These are phyloP conservation scores for Coprinellus aureogranulatus DNA, from an alignment of 768 basidiomycete species.

Conservation along the genomic window DNA sequence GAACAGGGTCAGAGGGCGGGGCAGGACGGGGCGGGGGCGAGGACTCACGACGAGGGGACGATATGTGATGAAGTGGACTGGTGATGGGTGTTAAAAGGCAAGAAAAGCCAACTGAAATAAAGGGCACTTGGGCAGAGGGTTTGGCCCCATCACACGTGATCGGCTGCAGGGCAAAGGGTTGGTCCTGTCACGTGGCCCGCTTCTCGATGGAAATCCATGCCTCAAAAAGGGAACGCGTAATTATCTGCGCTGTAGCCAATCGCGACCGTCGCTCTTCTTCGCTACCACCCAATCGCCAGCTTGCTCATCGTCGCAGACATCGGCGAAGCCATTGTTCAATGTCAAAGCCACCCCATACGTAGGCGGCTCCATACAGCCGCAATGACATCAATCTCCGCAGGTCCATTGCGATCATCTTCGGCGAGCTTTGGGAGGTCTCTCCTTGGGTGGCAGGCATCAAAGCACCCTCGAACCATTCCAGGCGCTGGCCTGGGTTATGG, in stretches of 20 bases:
- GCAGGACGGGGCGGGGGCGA: constrained; percentile 27
- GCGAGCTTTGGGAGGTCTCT: background rate
- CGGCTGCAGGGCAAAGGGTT: constrained; percentile 47
- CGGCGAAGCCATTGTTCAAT: no score
- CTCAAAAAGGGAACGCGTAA: background rate
- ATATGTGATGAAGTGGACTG: constrained; percentile 40
- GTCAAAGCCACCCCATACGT: background rate
- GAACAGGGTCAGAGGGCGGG: constrained; percentile 16
- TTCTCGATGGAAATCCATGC: constrained; percentile 19
- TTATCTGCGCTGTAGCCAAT: background rate
- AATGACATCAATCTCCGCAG: constrained; percentile 2
- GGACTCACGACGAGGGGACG: constrained; percentile 45
- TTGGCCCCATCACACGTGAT: constrained; percentile 35
- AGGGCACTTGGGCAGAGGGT: constrained; percentile 72
- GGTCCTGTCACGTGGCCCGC: constrained; percentile 23
- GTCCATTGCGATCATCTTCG: background rate
- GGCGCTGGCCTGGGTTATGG: background rate
- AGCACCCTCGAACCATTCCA: background rate
- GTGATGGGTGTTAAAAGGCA: constrained; percentile 48
- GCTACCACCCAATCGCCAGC: no score
- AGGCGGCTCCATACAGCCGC: background rate
- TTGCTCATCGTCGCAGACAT: no score
- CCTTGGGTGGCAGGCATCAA: background rate
- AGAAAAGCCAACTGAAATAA: constrained; percentile 59
- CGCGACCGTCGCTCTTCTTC: background rate